Percentiles rank a stretch among this genome's conserved stretches.
phyloP scores from a whole-genome alignment of 176 grass and related monocot genomes.

The Carex scoparia region DNA sequence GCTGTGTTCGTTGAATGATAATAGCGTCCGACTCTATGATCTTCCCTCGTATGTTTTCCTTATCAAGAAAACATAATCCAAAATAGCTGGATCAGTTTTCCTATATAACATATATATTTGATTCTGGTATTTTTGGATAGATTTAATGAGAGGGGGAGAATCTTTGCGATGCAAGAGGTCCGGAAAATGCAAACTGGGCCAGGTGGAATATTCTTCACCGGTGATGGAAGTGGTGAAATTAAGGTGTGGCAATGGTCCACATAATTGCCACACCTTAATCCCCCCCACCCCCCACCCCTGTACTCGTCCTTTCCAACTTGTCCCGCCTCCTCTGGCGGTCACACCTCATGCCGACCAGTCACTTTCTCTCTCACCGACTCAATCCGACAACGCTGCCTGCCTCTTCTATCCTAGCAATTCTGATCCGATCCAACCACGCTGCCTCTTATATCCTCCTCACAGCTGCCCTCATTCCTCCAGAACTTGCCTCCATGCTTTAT shows the following conservation, averaged over 20 bases:
- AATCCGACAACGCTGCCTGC: too few relatives aligned
- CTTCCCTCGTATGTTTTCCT: slow-evolving; percentile 79
- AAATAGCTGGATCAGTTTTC: slow-evolving; percentile 4
- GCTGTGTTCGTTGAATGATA: slow-evolving; percentile 84
- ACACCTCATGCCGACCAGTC: too few relatives aligned
- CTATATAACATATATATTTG: neutral
- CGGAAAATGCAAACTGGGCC: slow-evolving; percentile 64
- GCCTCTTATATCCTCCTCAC: too few relatives aligned
- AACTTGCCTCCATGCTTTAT: too few relatives aligned
- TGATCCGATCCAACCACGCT: too few relatives aligned
- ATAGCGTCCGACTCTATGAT: slow-evolving; percentile 67
- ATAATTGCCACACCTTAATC: too few relatives aligned
- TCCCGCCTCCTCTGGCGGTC: too few relatives aligned
- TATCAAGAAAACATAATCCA: slow-evolving; percentile 15
- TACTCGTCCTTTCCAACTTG: too few relatives aligned
- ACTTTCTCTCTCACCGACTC: too few relatives aligned
- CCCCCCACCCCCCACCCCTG: too few relatives aligned
- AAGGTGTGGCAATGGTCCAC: slow-evolving; percentile 71
- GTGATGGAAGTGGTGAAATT: slow-evolving; percentile 85
- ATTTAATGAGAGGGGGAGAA: slow-evolving; percentile 78
- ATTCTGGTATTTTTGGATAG: slow-evolving; percentile 41
- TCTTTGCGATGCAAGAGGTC: slow-evolving; percentile 81
- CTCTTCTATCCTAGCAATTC: too few relatives aligned
- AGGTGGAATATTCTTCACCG: slow-evolving; percentile 89
- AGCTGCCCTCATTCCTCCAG: too few relatives aligned